These are phyloP conservation scores for Speleostelium caveatum DNA, from an alignment of 78 protist species.

Conservation along the genomic window DNA sequence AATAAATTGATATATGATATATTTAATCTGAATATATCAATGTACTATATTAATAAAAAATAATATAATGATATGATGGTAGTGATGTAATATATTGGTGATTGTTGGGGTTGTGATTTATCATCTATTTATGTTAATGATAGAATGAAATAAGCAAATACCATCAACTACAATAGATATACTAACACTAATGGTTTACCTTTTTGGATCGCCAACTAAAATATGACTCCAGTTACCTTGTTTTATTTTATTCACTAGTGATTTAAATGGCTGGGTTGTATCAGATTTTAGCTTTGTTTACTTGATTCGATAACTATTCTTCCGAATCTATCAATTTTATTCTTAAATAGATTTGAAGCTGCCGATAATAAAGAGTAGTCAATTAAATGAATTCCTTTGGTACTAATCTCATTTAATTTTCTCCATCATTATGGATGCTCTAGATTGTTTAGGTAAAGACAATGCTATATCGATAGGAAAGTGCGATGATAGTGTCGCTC, in stretches of 20 bases:
- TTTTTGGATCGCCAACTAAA: conserved; percentile 39
- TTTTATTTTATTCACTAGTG: not conserved
- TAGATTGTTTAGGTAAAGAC: conserved; percentile 33
- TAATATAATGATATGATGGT: too few species aligned
- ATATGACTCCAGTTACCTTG: conserved; percentile 24
- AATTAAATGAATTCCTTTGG: conserved; percentile 4
- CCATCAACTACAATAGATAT: too few species aligned
- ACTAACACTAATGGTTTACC: conserved; percentile 45
- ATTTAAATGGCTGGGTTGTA: not conserved
- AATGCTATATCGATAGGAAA: conserved; percentile 22
- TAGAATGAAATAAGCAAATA: too few species aligned
- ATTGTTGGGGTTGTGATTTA: too few species aligned
- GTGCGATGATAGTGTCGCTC: not conserved
- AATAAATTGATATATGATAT: too few species aligned
- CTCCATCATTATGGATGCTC: conserved; percentile 60
- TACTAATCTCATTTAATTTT: conserved; percentile 26
- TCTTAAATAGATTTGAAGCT: not conserved
- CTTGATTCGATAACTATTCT: conserved; percentile 36
- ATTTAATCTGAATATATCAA: too few species aligned
- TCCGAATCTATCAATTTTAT: conserved; percentile 36
- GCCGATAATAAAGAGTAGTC: conserved; percentile 35
- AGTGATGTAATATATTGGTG: too few species aligned
- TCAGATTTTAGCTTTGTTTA: conserved; percentile 31
- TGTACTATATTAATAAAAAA: too few species aligned
- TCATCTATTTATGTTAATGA: too few species aligned